Base-by-base conservation (phyloP, 192 early-diverging fungal species). In the Obelidium mucronatum region DNA sequence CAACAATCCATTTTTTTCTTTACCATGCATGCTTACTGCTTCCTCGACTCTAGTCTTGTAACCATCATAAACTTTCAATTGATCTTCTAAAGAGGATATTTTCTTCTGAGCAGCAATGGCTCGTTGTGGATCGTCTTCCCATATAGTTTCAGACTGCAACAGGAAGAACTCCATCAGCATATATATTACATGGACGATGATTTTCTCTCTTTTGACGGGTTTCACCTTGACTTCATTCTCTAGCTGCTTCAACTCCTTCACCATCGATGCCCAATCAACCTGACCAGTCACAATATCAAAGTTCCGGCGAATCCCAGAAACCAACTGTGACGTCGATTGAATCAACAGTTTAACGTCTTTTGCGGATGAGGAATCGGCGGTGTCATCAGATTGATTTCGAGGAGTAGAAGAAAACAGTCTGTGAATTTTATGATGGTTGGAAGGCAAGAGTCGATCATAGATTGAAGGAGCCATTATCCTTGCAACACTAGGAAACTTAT, bases 71-170 rank as follows among this genome's bases (percentile, higher is more conserved):
- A 68, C 74, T 39, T 80, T 71, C 61, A 83, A 53, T 26, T n/a
- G 26, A 33, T 75, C 74, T n/a, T 75, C 70, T 17, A 87, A 65
- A 13, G 54, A 37, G 48, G 82, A 77, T 24, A 81, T 70, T n/a
- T 72, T 71, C 40, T 82, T 84, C 39, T 83, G 81, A 2, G 52
- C 69, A 19, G 48, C 53, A 52, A 87, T 77, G 3, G 85, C 85
- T 39, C 60, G 55, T 55, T 79, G 40, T 33, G 81, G 48, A 48
- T 83, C 77, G 40, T 81, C 76, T 42, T 73, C 68, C 83, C 83
- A 84, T 8, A 84, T 61, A 3, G 68, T 77, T 11, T 79, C 75
- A 24, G 65, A 71, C 64, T 71, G 59, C 42, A 67, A 42, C 1
- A 28, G 40, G 34, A n/a, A 51, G 40, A 40, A 30, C 22, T 6